A percentile compares a stretch with the other conserved stretches of the same genome.
phyloP scores from a whole-genome alignment of 2,329 filamentous ascomycete species.

The Pseudopyrenochaeta lycopersici region DNA sequence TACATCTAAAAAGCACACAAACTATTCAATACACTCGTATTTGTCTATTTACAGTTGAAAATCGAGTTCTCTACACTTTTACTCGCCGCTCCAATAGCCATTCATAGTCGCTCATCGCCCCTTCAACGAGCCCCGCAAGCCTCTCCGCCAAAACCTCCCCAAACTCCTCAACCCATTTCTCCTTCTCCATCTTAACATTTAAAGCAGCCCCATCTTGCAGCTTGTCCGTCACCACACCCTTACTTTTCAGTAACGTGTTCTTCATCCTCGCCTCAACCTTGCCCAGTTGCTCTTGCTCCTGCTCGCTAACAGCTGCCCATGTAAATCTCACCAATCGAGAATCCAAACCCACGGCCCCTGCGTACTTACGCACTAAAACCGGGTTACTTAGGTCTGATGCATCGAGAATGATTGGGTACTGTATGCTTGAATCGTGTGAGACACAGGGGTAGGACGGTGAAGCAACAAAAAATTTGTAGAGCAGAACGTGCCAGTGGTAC shows the following conservation, averaged over 20 bases:
- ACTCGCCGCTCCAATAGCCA: conserved; percentile 20
- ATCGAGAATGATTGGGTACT: conserved; percentile 26
- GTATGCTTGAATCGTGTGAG: conserved; percentile 1
- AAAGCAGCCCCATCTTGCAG: not conserved
- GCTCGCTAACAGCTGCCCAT: conserved; percentile 16
- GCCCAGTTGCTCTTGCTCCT: conserved; percentile 9
- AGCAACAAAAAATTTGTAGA: conserved; percentile 21
- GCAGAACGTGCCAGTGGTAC: conserved; percentile 21
- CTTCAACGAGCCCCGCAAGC: conserved; percentile 15
- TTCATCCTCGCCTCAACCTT: conserved; percentile 24
- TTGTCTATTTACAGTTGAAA: not conserved
- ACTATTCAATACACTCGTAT: not conserved
- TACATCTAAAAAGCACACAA: too few species aligned
- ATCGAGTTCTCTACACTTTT: not conserved
- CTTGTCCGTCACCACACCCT: conserved; percentile 22
- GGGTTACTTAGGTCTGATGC: conserved; percentile 20
- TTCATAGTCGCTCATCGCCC: conserved; percentile 25
- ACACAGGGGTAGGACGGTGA: not conserved
- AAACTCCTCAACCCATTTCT: conserved; percentile 28
- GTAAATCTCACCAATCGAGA: conserved; percentile 8
- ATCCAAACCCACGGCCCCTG: conserved; percentile 21
- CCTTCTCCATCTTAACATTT: conserved; percentile 13
- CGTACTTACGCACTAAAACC: conserved; percentile 21
- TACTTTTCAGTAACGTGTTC: conserved; percentile 26
- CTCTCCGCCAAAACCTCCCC: conserved; percentile 18